Percentiles rank a stretch among this genome's conserved stretches.
Conservation (phyloP, 495 filamentous ascomycete species). For the Penicillium roqueforti region DNA sequence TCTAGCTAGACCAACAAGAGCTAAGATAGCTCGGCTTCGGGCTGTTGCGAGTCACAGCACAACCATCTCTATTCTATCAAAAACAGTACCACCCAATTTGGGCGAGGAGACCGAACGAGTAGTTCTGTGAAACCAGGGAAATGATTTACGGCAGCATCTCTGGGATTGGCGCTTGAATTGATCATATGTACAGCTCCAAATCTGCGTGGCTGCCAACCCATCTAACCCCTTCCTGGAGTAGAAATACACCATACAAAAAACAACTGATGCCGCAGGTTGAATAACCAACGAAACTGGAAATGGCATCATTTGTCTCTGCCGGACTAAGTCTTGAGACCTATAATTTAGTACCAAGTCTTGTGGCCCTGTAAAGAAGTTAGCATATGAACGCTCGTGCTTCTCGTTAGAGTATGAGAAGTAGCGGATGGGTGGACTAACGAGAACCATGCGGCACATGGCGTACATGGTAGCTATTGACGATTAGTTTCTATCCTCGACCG, state of each 20-base stretch:
- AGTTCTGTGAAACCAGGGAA: neutral
- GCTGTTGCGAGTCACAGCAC: neutral
- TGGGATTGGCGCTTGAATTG: conserved; percentile 37
- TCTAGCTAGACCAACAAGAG: neutral
- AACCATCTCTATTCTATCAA: neutral
- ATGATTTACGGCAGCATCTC: conserved; percentile 16
- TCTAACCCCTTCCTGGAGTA: conserved; percentile 34
- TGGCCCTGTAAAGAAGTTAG: conserved; percentile 57
- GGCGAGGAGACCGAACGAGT: neutral
- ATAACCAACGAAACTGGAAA: conserved; percentile 5
- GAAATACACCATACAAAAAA: conserved; percentile 38
- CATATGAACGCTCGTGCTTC: conserved; percentile 7
- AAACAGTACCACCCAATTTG: neutral
- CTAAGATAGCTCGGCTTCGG: neutral
- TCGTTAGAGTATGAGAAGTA: neutral
- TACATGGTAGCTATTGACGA: conserved; percentile 46
- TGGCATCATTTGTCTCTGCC: conserved; percentile 52
- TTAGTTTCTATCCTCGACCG: conserved; percentile 18
- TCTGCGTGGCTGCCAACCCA: conserved; percentile 25
- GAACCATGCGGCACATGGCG: conserved; percentile 54
- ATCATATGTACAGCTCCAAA: conserved; percentile 47
- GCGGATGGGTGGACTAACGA: conserved; percentile 39
- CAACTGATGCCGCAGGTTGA: conserved; percentile 13
- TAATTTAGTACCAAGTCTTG: conserved; percentile 61
- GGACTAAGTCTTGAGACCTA: conserved; percentile 83